Base-by-base conservation (phyloP, 78 protist genomes). In the Planoprotostelium fungivorum region DNA sequence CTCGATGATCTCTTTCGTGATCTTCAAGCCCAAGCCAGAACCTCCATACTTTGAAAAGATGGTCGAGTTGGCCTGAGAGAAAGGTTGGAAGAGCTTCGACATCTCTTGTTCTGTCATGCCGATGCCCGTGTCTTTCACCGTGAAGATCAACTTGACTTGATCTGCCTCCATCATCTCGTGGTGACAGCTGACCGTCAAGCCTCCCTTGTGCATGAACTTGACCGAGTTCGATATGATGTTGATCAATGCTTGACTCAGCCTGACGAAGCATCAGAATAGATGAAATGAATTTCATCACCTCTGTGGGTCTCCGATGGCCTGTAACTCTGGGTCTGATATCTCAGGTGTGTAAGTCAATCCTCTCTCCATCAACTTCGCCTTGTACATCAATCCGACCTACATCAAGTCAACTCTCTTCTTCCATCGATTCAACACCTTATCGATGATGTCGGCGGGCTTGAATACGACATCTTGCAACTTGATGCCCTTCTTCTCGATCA, bases 101-200 rank as follows among this genome's bases (percentile, higher is more conserved):
- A 83, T 34, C 29, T 84, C 89, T 28, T 85, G 38, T 23, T 88
- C 91, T 5, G 91, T 90, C 29, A 95, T 95, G 36, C 97, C 97
- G 38, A 95, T 95, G 51, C 97, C 97, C 34, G 94, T 93, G 37
- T 95, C 97, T 83, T 85, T 90, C 0, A 95, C 94, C 0, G 94
- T 39, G 89, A 95, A 95, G 87, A 84, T 37, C 9, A 95, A 35
- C 0, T 87, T 38, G 0, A 92, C 38, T 35, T 88, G 88, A 63
- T 92, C 94, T 31, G 90, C 94, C 35, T 85, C 38, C 35, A 87
- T 92, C n/a, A 39, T 87, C 23, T 89, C 95, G 0, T 91, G 88
- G 0, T 89, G 83, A 28, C 88, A 37, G 35, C 89, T 89, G 1
- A 93, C 34, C 0, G 90, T n/a, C 1, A 88, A 88, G 51, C 87